Base-by-base conservation (phyloP, 2,329 filamentous ascomycete genomes). In the Elsinoe fawcettii region DNA sequence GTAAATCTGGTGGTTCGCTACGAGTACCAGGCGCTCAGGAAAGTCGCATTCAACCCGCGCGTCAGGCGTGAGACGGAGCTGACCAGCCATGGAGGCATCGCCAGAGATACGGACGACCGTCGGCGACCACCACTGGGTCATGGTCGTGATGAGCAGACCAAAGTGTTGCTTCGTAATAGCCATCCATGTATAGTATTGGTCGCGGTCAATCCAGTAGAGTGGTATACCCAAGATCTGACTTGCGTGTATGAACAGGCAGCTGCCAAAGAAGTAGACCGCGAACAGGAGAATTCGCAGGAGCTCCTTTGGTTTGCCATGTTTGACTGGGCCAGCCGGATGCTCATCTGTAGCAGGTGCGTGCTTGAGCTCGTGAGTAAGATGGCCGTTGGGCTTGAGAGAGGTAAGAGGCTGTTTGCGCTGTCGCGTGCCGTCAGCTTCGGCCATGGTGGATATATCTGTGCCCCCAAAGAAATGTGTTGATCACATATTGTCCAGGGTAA, bases 1-100 rank as follows among this genome's bases (percentile, higher is more conserved):
- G 68, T 95, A 95, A 55, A 95, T 84, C 64, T 91, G 88, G 67
- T 95, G 90, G 68, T 95, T 95, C 23, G 90, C 89, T 69, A 95
- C 88, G 73, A 95, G 75, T 23, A 95, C 80, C 67, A 95, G 75
- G 51, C 90, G 81, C 67, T 93, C 85, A 0, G 90, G 88, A 62
- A 95, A 95, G 62, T 82, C 77, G 69, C 88, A 90, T 65, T 90
- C 78, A 34, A 95, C 79, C 56, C 83, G 81, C 12, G 90, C 90
- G 66, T 90, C 87, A 2, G 77, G 71, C 5, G 83, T 86, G 61
- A 85, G 78, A 60, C 77, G 78, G 55, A 95, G 81, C 72, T 95
- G 87, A 14, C 83, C 86, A 6, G 83, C 80, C 62, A 95, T 87
- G 25, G 86, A 89, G 54, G 81, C 83, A 71, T 95, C 89, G 41